These are phyloP conservation scores for Trichoderma asperellum DNA, from an alignment of 2,329 filamentous ascomycete species.

Conservation along the genomic window DNA sequence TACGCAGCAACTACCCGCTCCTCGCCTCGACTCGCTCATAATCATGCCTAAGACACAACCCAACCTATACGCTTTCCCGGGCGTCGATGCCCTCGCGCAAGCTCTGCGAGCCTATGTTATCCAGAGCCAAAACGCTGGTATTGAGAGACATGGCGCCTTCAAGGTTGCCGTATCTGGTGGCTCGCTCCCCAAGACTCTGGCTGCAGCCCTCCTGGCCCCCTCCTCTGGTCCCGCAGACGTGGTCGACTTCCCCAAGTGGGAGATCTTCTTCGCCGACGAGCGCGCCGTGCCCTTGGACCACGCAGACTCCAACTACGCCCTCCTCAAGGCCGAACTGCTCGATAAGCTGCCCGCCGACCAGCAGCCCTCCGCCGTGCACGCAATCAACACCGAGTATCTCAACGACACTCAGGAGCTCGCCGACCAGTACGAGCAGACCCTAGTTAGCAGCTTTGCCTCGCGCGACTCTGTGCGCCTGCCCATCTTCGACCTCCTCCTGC, in stretches of 20 bases:
- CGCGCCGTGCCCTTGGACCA: slow-evolving; percentile 90
- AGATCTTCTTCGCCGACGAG: slow-evolving; percentile 98
- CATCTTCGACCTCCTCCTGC: slow-evolving; percentile 90
- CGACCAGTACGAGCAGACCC: slow-evolving; percentile 86
- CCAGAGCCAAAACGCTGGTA: slow-evolving; percentile 76
- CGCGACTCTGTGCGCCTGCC: slow-evolving; percentile 93
- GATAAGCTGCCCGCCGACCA: slow-evolving; percentile 77
- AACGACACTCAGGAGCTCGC: slow-evolving; percentile 89
- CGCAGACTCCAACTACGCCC: slow-evolving; percentile 89
- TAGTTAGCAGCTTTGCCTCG: slow-evolving; percentile 84
- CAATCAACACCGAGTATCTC: slow-evolving; percentile 69
- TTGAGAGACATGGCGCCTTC: slow-evolving; percentile 81
- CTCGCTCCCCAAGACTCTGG: slow-evolving; percentile 86
- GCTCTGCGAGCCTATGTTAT: slow-evolving; percentile 83
- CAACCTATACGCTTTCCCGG: slow-evolving; percentile 80
- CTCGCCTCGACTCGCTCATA: slow-evolving; percentile 32
- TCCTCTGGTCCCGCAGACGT: slow-evolving; percentile 59
- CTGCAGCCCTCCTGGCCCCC: slow-evolving; percentile 74
- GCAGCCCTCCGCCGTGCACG: slow-evolving; percentile 71
- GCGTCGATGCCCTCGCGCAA: slow-evolving; percentile 69
- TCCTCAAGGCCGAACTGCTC: slow-evolving; percentile 84
- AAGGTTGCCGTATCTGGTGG: slow-evolving; percentile 93
- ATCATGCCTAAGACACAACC: slow-evolving; percentile 60
- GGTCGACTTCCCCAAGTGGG: slow-evolving; percentile 84
- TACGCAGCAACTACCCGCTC: neutral